phyloP scores from a whole-genome alignment of 345 rosid genomes.

The Anastatica hierochuntica region DNA sequence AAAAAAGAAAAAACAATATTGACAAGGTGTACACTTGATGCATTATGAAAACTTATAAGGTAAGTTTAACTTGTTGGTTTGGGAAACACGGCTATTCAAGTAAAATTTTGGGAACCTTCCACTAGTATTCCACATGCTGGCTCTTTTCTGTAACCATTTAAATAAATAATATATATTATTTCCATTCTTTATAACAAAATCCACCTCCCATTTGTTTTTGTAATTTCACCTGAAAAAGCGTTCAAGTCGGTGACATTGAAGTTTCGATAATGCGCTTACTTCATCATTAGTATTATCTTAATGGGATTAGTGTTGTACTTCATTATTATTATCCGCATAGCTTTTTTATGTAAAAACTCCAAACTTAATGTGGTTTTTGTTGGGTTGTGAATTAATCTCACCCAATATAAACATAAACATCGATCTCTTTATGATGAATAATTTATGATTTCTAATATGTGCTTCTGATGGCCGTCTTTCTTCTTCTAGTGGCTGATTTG shows the following conservation, averaged over 20 bases:
- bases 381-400: too few species aligned
- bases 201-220: slow-evolving; percentile 15
- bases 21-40: background rate
- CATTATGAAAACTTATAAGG: background rate
- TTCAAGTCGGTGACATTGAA: slow-evolving; percentile 11
- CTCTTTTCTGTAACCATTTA: background rate
- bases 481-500: too few species aligned
- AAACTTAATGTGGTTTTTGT: too few species aligned
- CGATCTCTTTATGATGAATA: too few species aligned
- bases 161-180: background rate
- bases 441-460: too few species aligned
- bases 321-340: too few species aligned
- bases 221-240: slow-evolving; percentile 7
- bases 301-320: background rate
- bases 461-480: too few species aligned
- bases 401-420: too few species aligned
- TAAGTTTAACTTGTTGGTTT: slow-evolving; percentile 10
- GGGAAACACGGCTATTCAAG: slow-evolving; percentile 7
- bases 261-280: background rate
- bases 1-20: background rate
- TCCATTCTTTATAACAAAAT: background rate
- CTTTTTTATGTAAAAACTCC: too few species aligned
- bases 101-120: background rate
- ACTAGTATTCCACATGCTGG: slow-evolving; percentile 2
- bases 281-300: background rate